Percentiles rank a stretch among this genome's conserved stretches.
Evolutionary conservation across 129 eudicot genomes (phyloP).

Genomic region (Chrysanthemum makinoi): DNA sequence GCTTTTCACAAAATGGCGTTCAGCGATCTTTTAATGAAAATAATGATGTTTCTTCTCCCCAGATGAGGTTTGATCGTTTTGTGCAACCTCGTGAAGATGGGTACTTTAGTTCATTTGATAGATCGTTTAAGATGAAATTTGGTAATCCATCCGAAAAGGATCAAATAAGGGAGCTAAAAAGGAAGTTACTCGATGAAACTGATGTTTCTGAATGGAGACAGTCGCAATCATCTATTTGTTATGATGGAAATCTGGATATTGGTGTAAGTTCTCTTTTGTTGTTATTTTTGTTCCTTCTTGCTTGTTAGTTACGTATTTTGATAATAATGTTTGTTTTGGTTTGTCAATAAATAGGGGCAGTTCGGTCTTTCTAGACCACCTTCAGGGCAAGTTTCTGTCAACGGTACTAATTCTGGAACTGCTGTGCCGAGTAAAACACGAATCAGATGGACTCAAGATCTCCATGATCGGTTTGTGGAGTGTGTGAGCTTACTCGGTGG

Average conservation of each 20-base stretch:
- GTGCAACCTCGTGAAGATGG: slow-evolving; percentile 33
- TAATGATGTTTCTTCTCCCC: slow-evolving; percentile 31
- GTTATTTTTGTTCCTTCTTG: not conserved
- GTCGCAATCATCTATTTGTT: slow-evolving; percentile 28
- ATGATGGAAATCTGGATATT: slow-evolving; percentile 43
- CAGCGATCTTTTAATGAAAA: slow-evolving; percentile 31
- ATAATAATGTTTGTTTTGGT: not conserved
- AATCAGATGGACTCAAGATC: slow-evolving; percentile 95
- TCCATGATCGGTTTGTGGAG: slow-evolving; percentile 91
- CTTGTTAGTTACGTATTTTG: slow-evolving; percentile 6
- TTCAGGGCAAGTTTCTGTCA: slow-evolving; percentile 26
- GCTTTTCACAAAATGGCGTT: slow-evolving; percentile 45
- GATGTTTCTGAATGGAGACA: slow-evolving; percentile 52
- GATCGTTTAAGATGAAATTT: slow-evolving; percentile 38
- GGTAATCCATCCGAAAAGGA: slow-evolving; percentile 46
- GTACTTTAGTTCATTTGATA: slow-evolving; percentile 36
- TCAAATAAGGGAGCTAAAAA: slow-evolving; percentile 51
- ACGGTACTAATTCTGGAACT: slow-evolving; percentile 35
- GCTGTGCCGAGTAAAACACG: slow-evolving; percentile 65
- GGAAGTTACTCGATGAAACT: slow-evolving; percentile 51
- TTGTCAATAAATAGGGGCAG: slow-evolving; percentile 26
- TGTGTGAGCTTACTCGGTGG: slow-evolving; percentile 91
- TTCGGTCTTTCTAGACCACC: slow-evolving; percentile 34
- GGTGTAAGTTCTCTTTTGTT: slow-evolving; percentile 44
- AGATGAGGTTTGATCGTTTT: slow-evolving; percentile 23